Evolutionary conservation across 441 rosid genomes (phyloP).

Genomic region (Capsella rubella): DNA sequence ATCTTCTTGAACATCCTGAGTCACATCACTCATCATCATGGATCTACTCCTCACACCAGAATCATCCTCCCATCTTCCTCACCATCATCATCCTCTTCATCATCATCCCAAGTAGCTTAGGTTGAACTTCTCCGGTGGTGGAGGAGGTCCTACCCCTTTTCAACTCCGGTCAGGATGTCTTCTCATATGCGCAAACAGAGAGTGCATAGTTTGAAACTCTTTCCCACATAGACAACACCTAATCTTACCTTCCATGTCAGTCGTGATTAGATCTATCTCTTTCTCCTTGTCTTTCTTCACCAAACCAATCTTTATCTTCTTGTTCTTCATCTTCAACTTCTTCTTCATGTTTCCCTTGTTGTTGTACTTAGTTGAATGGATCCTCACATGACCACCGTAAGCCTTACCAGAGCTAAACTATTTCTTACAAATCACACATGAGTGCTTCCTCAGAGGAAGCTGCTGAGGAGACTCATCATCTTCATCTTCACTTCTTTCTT

Average conservation of each 20-base stretch:
- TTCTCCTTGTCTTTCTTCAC: slow-evolving; percentile 29
- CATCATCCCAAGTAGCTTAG: slow-evolving; percentile 1
- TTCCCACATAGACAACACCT: slow-evolving; percentile 43
- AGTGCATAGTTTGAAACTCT: slow-evolving; percentile 40
- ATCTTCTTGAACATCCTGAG: slow-evolving; percentile 27
- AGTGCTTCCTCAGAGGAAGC: slow-evolving; percentile 16
- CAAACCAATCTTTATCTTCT: slow-evolving; percentile 15
- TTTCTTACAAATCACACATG: slow-evolving; percentile 42
- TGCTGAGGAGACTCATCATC: slow-evolving; percentile 1
- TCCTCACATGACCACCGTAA: slow-evolving; percentile 48
- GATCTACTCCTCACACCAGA: slow-evolving; percentile 20
- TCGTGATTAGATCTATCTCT: slow-evolving; percentile 35
- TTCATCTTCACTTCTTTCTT: slow-evolving; percentile 4
- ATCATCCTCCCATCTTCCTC: neutral
- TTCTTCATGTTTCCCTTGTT: slow-evolving; percentile 34
- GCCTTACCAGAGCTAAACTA: slow-evolving; percentile 48
- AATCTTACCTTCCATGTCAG: slow-evolving; percentile 42
- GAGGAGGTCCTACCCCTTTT: slow-evolving; percentile 45
- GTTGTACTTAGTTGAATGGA: slow-evolving; percentile 35
- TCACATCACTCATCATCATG: slow-evolving; percentile 11
- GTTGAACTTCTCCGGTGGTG: slow-evolving; percentile 14
- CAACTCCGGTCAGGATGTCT: slow-evolving; percentile 48
- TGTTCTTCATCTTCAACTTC: slow-evolving; percentile 8
- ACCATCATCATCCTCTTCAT: no score
- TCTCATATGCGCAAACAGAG: slow-evolving; percentile 50